phyloP scores from a whole-genome alignment of 164 flowering plant species.

The Sextonia rubra region DNA sequence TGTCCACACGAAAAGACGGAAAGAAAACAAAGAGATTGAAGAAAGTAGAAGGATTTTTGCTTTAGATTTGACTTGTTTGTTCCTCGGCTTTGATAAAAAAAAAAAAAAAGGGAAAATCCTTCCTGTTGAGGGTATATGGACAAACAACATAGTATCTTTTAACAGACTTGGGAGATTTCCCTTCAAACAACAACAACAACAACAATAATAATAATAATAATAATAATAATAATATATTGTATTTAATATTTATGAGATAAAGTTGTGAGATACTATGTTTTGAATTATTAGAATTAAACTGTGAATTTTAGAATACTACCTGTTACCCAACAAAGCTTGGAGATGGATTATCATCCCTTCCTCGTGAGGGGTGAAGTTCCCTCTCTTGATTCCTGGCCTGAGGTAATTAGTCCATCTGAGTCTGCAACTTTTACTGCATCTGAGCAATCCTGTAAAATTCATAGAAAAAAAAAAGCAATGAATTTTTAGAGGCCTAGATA shows the following conservation, averaged over 20 bases:
- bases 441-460: conserved; percentile 48
- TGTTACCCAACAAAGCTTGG: conserved; percentile 87
- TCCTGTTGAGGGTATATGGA: too few relatives aligned
- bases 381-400: conserved; percentile 89
- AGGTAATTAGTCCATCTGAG: conserved; percentile 94
- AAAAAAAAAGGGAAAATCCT: too few relatives aligned
- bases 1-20: conserved; percentile 13
- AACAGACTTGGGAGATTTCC: too few relatives aligned
- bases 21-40: neutral
- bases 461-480: neutral
- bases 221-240: too few relatives aligned
- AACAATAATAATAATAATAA: too few relatives aligned
- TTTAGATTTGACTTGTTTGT: neutral
- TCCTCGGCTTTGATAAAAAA: neutral
- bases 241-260: too few relatives aligned
- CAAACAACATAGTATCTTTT: too few relatives aligned
- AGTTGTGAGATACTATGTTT: too few relatives aligned
- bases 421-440: conserved; percentile 97
- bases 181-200: too few relatives aligned
- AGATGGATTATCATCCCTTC: conserved; percentile 90
- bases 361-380: conserved; percentile 88
- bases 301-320: conserved; percentile 28
- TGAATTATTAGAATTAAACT: neutral
- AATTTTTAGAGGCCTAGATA: neutral
- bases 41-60: neutral